phyloP scores from a whole-genome alignment of 805 yeast genomes.

The Torulaspora delbrueckii region DNA sequence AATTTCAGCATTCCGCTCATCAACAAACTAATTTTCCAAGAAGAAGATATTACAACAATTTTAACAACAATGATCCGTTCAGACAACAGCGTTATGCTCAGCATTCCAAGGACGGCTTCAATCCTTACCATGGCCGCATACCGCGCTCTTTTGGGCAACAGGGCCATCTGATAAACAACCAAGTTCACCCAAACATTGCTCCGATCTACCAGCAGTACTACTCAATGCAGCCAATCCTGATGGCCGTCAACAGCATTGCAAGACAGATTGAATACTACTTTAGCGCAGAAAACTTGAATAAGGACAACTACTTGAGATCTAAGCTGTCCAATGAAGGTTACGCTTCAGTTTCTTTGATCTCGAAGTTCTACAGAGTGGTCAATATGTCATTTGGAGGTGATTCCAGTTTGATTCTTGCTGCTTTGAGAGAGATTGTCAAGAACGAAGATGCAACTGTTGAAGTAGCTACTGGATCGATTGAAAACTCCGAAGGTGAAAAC shows the following conservation, averaged over 20 bases:
- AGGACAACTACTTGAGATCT: constrained; percentile 76
- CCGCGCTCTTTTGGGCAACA: constrained; percentile 14
- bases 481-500: constrained; percentile 6
- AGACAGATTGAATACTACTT: constrained; percentile 86
- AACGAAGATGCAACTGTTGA: constrained; percentile 31
- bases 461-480: constrained; percentile 22
- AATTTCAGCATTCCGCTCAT: constrained; percentile 13
- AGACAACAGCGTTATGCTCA: constrained; percentile 12
- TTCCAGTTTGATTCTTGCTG: constrained; percentile 38
- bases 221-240: constrained; percentile 24
- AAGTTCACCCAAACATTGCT: constrained; percentile 20
- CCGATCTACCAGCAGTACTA: constrained; percentile 21
- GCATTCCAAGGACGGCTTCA: constrained; percentile 5
- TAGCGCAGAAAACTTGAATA: constrained; percentile 77
- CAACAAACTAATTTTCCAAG: constrained; percentile 19
- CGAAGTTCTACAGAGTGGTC: constrained; percentile 63
- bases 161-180: constrained; percentile 15
- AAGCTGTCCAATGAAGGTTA: constrained; percentile 47
- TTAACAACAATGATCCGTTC: constrained; percentile 13
- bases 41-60: constrained; percentile 23
- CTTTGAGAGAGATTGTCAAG: constrained; percentile 32
- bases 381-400: constrained; percentile 57
- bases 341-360: constrained; percentile 28
- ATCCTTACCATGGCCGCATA: constrained; percentile 13
- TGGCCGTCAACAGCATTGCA: constrained; percentile 33